phyloP scores from a whole-genome alignment of 306 rosid species.

The Quercus agrifolia region DNA sequence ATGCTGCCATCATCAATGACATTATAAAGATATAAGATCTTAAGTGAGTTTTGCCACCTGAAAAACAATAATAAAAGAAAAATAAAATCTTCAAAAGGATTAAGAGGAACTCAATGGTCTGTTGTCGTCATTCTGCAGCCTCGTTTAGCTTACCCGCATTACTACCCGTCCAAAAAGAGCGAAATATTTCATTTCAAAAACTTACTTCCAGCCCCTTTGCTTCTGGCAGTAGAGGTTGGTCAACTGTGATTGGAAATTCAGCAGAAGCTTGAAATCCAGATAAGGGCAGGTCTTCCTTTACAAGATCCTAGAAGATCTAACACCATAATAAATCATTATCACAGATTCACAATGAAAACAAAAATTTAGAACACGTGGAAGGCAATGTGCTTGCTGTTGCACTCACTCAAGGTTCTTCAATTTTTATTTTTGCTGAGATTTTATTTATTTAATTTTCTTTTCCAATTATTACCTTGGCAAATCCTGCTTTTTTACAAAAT shows the following conservation, averaged over 20 bases:
- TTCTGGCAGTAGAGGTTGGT: not conserved
- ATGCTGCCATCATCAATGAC: not conserved
- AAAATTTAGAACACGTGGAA: not conserved
- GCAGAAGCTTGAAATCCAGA: not conserved
- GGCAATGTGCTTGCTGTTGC: constrained; percentile 14
- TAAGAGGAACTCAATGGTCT: not conserved
- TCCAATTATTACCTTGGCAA: not conserved
- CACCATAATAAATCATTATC: not conserved
- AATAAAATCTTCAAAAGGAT: not conserved
- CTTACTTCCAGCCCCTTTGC: not conserved
- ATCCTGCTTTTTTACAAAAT: not conserved
- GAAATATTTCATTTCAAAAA: not conserved
- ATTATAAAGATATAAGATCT: not conserved
- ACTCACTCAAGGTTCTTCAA: not conserved
- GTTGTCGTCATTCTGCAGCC: not conserved
- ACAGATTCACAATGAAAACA: not conserved
- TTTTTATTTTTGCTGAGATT: not conserved
- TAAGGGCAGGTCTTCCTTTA: not conserved
- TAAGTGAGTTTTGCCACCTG: not conserved
- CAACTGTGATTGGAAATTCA: not conserved
- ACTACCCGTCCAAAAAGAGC: not conserved
- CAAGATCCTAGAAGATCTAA: not conserved
- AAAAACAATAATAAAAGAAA: not conserved
- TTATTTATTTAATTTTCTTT: not conserved
- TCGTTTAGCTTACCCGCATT: not conserved